Conservation (phyloP, 192 early-diverging fungal genomes). For the Spinellus fusiger region DNA sequence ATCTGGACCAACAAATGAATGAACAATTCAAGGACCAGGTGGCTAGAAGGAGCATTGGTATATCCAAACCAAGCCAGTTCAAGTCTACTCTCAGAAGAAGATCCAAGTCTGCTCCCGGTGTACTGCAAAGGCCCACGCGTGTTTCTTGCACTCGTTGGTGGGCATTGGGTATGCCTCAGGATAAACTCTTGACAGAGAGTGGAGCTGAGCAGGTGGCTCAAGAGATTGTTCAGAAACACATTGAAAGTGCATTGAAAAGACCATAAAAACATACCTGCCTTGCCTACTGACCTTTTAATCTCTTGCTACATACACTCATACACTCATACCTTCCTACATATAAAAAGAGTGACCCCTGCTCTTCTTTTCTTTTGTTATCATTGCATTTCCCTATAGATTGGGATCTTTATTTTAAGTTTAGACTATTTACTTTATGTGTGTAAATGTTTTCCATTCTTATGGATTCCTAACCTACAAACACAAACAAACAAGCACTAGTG, state of each 20-base stretch:
- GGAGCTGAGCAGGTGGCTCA: slow-evolving; percentile 9
- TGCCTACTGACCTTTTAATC: too few relatives aligned
- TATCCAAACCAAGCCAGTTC: background rate
- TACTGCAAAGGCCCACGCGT: background rate
- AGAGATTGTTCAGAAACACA: slow-evolving; percentile 16
- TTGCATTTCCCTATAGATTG: background rate
- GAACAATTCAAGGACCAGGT: slow-evolving; percentile 18
- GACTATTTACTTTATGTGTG: slow-evolving; percentile 1
- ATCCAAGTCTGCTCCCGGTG: slow-evolving; percentile 14
- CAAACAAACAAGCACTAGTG: too few relatives aligned
- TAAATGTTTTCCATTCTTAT: background rate
- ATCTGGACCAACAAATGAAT: slow-evolving; percentile 25
- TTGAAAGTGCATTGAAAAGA: slow-evolving; percentile 10
- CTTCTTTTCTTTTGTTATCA: background rate
- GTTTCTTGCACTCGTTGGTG: slow-evolving; percentile 6
- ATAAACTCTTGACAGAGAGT: background rate
- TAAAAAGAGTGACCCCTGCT: background rate
- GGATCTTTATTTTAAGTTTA: slow-evolving; percentile 1
- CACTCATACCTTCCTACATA: background rate
- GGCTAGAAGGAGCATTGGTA: background rate
- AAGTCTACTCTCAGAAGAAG: slow-evolving; percentile 3
- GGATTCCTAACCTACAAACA: too few relatives aligned
- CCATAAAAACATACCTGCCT: too few relatives aligned
- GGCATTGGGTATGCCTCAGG: background rate
- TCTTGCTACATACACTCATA: background rate